phyloP scores from a whole-genome alignment of 2,329 filamentous ascomycete genomes.

The Passalora sequoiae region DNA sequence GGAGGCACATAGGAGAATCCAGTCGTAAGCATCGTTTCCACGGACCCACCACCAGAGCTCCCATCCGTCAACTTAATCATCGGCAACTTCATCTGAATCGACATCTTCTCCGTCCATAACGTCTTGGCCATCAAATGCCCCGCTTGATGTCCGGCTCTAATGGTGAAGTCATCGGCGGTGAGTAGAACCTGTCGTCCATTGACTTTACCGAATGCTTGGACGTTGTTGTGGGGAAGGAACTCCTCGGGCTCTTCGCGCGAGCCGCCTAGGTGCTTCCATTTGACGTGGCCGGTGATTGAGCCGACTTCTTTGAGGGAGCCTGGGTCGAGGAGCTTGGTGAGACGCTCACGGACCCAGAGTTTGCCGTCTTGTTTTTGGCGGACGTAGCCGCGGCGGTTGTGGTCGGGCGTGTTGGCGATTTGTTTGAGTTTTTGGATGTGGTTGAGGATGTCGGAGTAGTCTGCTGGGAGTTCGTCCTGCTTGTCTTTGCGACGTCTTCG shows the following conservation, averaged over 20 bases:
- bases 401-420: slow-evolving; percentile 53
- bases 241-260: slow-evolving; percentile 45
- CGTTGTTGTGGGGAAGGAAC: slow-evolving; percentile 58
- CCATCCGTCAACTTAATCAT: slow-evolving; percentile 62
- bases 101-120: slow-evolving; percentile 58
- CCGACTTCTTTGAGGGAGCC: slow-evolving; percentile 57
- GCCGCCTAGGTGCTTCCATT: slow-evolving; percentile 49
- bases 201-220: slow-evolving; percentile 51
- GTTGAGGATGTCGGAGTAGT: slow-evolving; percentile 58
- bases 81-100: slow-evolving; percentile 52
- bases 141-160: slow-evolving; percentile 60
- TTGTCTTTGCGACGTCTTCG: slow-evolving; percentile 32
- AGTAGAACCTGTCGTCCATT: slow-evolving; percentile 53
- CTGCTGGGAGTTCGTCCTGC: slow-evolving; percentile 48
- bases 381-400: slow-evolving; percentile 53
- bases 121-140: slow-evolving; percentile 53
- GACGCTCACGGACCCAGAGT: slow-evolving; percentile 59
- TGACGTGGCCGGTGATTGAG: slow-evolving; percentile 55
- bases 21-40: slow-evolving; percentile 53
- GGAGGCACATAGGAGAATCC: slow-evolving; percentile 59
- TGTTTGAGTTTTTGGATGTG: slow-evolving; percentile 50
- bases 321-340: slow-evolving; percentile 54
- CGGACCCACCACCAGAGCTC: slow-evolving; percentile 57
- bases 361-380: slow-evolving; percentile 61
- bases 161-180: slow-evolving; percentile 60